phyloP scores from a whole-genome alignment of 2,329 filamentous ascomycete genomes.

The Aspergillus chevalieri region DNA sequence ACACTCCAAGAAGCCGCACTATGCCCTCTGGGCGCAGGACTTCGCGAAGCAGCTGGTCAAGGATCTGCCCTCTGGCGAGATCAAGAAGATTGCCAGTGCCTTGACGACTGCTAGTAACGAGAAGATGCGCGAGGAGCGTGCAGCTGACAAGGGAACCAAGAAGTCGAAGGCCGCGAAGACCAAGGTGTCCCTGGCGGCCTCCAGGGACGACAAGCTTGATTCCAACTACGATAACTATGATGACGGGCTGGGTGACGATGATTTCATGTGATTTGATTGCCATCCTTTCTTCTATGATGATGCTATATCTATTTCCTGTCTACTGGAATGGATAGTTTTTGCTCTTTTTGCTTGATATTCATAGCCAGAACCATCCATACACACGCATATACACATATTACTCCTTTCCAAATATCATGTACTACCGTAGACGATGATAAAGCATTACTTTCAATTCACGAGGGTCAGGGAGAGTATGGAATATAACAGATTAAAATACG shows the following conservation, averaged over 20 bases:
- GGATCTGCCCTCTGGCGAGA: conserved; percentile 83
- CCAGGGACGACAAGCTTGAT: conserved; percentile 58
- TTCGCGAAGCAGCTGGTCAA: conserved; percentile 81
- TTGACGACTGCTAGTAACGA: conserved; percentile 91
- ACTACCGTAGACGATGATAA: conserved; percentile 1
- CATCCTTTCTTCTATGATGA: conserved; percentile 2
- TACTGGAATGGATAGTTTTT: not conserved
- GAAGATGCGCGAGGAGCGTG: conserved; percentile 98
- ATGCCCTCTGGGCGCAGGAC: conserved; percentile 82
- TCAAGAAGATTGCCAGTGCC: conserved; percentile 88
- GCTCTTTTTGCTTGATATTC: not conserved
- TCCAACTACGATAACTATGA: conserved; percentile 62
- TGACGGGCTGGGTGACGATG: conserved; percentile 66
- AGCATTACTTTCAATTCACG: conserved; percentile 13
- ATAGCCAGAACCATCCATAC: no score
- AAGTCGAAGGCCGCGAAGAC: conserved; percentile 96
- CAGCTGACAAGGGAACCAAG: conserved; percentile 87
- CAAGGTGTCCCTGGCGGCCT: conserved; percentile 71
- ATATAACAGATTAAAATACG: conserved; percentile 16
- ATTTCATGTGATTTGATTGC: conserved; percentile 40
- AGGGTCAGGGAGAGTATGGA: conserved; percentile 3
- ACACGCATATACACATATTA: not conserved
- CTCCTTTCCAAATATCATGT: not conserved
- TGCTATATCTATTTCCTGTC: not conserved
- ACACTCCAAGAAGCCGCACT: conserved; percentile 83